Evolutionary conservation across 1,139 yeast species (phyloP), one percentile per base, ranked within the genome.

Genomic region (Debaryomyces udenii): DNA sequence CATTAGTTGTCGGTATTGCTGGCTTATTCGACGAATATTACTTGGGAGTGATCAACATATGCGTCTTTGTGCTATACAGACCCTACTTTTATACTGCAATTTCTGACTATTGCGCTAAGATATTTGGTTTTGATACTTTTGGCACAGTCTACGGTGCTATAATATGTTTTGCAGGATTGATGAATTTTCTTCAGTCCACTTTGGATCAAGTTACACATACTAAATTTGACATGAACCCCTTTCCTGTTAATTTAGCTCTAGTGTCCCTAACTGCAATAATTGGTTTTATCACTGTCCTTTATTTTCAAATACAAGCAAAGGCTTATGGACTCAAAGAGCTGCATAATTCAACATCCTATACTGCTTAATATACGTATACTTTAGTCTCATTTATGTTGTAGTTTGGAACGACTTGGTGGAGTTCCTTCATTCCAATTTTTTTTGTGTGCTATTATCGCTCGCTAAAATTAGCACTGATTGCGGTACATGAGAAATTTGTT

Each of bases 111-210:
- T 72, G 76, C 50, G 77, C 77, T 37, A 72, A 72, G 49, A 76
- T 72, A 24, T 72, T 72, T 55, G 78, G 78, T 6, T 72, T 71
- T 44, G 76, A 71, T 43, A 72, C 76, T 10, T 72, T 72, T 50
- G 78, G 78, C 5, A 70, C 76, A 3, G 69, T 72, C 18, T 72
- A 72, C 48, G 78, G 78, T 3, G 56, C 70, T n/a, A 66, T 71
- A 27, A 68, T 70, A 45, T 62, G 70, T 44, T 57, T 69, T 32
- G 62, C 75, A 4, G 78, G 78, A 11, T 48, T 68, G 10, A 56
- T 68, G 49, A 72, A 71, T 47, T 62, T 63, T 44, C 55, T 61
- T 28, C 77, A 71, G 49, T 62, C 66, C 38, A 47, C 60, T 15
- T 65, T 72, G 55, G 78, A 72, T 47, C 56, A 54, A 34, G 51